Evolutionary conservation across 2,329 filamentous ascomycete genomes (phyloP).

Genomic region (Alternaria solani): DNA sequence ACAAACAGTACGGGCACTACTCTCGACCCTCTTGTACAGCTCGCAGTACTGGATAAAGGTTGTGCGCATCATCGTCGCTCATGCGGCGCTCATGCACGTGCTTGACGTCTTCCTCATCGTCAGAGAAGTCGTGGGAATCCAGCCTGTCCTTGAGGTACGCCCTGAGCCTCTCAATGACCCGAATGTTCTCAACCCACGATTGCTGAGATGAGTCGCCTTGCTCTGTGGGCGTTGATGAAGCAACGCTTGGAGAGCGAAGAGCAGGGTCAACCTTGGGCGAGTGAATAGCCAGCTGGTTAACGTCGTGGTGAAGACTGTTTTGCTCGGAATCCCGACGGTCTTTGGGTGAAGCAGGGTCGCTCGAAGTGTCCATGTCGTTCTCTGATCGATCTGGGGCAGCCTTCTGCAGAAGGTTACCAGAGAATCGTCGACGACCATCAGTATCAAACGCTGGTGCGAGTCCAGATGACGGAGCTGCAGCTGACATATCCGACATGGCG

Average conservation of each 20-base stretch:
- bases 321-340: conserved; percentile 46
- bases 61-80: conserved; percentile 52
- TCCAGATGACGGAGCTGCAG: conserved; percentile 72
- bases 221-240: conserved; percentile 47
- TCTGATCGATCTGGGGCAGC: conserved; percentile 47
- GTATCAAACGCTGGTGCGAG: conserved; percentile 71
- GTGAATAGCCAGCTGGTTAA: conserved; percentile 50
- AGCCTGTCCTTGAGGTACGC: conserved; percentile 65
- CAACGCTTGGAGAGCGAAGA: conserved; percentile 50
- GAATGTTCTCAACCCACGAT: conserved; percentile 69
- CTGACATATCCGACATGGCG: conserved; percentile 67
- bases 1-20: conserved; percentile 21
- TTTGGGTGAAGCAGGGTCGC: conserved; percentile 44
- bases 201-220: conserved; percentile 54
- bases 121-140: conserved; percentile 58
- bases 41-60: conserved; percentile 52
- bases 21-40: conserved; percentile 52
- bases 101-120: conserved; percentile 44
- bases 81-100: conserved; percentile 39
- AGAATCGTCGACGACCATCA: conserved; percentile 68
- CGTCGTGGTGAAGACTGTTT: conserved; percentile 48
- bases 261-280: conserved; percentile 53
- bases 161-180: conserved; percentile 68
- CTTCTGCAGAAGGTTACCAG: conserved; percentile 66
- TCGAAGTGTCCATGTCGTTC: conserved; percentile 54